Evolutionary conservation across 108 stramenopile species (phyloP).

Genomic region (Fistulifera solaris): DNA sequence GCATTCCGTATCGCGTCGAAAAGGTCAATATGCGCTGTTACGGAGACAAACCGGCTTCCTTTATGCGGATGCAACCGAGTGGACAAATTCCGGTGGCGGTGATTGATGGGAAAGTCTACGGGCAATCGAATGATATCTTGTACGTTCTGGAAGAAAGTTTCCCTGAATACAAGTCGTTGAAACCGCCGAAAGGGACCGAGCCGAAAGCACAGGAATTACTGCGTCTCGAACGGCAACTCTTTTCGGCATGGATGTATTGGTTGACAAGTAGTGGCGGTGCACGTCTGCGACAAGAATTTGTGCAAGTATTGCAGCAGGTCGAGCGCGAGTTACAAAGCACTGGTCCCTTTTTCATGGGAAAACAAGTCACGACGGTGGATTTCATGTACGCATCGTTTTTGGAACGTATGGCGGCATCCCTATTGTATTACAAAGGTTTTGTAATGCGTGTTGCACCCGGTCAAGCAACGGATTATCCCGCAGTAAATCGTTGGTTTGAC

Average conservation of each 20-base stretch:
- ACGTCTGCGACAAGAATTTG: constrained; percentile 31
- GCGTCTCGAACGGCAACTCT: constrained; percentile 75
- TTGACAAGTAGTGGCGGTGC: constrained; percentile 43
- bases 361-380: constrained; percentile 63
- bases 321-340: constrained; percentile 40
- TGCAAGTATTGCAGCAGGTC: constrained; percentile 49
- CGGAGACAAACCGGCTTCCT: constrained; percentile 65
- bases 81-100: constrained; percentile 77
- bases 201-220: constrained; percentile 43
- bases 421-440: constrained; percentile 86
- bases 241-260: constrained; percentile 88
- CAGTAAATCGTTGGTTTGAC: constrained; percentile 86
- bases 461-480: constrained; percentile 48
- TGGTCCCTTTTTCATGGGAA: constrained; percentile 79
- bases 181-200: constrained; percentile 12
- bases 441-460: constrained; percentile 58
- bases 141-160: constrained; percentile 56
- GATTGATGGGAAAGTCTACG: constrained; percentile 63
- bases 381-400: constrained; percentile 76
- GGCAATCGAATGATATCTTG: constrained; percentile 79
- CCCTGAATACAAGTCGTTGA: constrained; percentile 28
- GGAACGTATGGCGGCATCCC: constrained; percentile 83
- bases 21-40: constrained; percentile 91
- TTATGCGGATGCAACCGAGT: constrained; percentile 57
- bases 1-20: constrained; percentile 80